Evolutionary conservation across 805 yeast genomes (phyloP), one percentile per base, ranked within the genome.

Genomic region (Pichia eremophila): DNA sequence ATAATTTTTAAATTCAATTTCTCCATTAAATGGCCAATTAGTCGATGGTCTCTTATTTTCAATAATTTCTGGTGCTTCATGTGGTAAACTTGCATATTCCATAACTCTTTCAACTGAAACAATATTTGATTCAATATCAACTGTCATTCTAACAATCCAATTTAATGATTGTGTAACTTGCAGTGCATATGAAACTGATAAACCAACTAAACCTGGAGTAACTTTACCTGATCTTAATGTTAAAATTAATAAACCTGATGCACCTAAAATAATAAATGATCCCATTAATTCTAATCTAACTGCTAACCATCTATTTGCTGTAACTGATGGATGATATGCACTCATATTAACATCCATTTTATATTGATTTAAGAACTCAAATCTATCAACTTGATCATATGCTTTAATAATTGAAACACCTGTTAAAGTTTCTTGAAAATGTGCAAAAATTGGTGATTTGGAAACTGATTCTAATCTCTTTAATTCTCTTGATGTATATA

Each of bases 141-240:
- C 99, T 0, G 97, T 87, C 98, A 90, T 91, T 69, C 99, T 78
- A 31, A 93, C 98, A 66, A 93, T 88, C 97, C 97, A 91, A 65
- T 89, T 91, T 66, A 93, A 75, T 0, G 96, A 77, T 66, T 89
- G 96, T 0, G 99, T 93, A 51, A 90, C 77, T 65, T 88, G 95
- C 53, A 93, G 73, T 2, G 99, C 91, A 66, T 93, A 95, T 42
- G 95, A 84, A 57, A 93, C 85, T 22, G 96, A 83, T 57, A 93
- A 73, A 73, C 99, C 99, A 59, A 90, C 90, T 61, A 86, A 69
- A 67, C 99, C 99, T 17, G 96, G 89, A 19, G 89, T 77, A 29
- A 91, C 74, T 18, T 70, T 64, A 14, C 96, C 95, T 17, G 75
- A 70, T 46, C 69, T 74, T 55, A 89, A 72, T 22, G 88, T 76